Evolutionary conservation across 495 filamentous ascomycete genomes (phyloP).

Genomic region (Margaritispora aquatica): DNA sequence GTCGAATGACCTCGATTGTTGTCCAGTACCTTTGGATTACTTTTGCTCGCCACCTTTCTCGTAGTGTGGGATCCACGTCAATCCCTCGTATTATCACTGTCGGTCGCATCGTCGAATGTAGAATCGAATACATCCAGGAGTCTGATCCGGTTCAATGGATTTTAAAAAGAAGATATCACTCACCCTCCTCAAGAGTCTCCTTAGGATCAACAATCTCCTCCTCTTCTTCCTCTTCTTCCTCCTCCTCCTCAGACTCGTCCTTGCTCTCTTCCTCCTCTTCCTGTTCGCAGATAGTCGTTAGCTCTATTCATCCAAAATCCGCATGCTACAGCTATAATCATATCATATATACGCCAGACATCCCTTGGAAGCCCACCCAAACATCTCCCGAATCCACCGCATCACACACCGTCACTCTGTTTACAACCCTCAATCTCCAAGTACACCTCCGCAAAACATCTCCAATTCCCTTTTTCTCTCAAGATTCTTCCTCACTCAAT

Average conservation of each 20-base stretch:
- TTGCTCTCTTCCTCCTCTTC: slow-evolving; percentile 3
- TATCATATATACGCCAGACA: neutral
- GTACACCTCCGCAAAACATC: no score
- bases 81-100: no score
- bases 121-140: no score
- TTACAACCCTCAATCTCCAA: neutral
- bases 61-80: no score
- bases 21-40: no score
- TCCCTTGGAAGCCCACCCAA: no score
- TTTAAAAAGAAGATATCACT: slow-evolving; percentile 35
- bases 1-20: no score
- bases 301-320: neutral
- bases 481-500: no score
- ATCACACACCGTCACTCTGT: neutral
- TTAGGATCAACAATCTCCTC: slow-evolving; percentile 85
- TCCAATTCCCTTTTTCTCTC: neutral
- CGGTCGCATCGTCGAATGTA: no score
- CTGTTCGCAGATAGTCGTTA: neutral
- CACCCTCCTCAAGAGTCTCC: slow-evolving; percentile 86
- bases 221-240: slow-evolving; percentile 76
- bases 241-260: slow-evolving; percentile 33
- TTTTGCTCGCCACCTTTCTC: no score
- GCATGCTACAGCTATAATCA: neutral
- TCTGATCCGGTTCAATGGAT: no score
- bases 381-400: neutral